These are phyloP conservation scores for Patellifolia procumbens DNA, from an alignment of 179 eudicot genomes.

Conservation along the genomic window DNA sequence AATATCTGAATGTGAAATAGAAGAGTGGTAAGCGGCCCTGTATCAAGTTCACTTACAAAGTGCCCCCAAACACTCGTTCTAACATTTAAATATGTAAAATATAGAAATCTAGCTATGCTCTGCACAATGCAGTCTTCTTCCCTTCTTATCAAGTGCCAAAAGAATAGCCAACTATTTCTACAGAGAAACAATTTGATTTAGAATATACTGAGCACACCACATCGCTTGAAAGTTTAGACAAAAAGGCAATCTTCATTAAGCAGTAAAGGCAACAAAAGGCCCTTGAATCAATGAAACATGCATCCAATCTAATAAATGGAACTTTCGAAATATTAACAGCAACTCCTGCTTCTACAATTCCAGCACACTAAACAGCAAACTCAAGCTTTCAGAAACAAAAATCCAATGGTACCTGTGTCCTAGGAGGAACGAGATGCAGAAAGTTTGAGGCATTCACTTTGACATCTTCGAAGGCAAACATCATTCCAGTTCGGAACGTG, in stretches of 20 bases:
- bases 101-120: too few species aligned
- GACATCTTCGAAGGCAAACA: constrained; percentile 73
- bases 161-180: neutral
- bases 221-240: neutral
- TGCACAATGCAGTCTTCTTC: too few species aligned
- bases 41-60: too few species aligned
- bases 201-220: neutral
- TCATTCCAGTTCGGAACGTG: constrained; percentile 96
- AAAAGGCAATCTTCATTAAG: neutral
- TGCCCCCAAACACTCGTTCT: too few species aligned
- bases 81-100: too few species aligned
- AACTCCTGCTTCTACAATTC: neutral
- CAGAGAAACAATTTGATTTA: neutral
- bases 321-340: neutral
- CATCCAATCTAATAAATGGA: neutral
- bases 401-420: neutral
- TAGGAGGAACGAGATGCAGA: constrained; percentile 34
- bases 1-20: too few species aligned
- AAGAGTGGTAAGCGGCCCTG: too few species aligned
- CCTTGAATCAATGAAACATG: neutral
- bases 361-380: neutral
- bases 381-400: neutral
- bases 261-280: neutral
- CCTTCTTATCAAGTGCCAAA: too few species aligned
- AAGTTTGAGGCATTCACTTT: constrained; percentile 85